A percentile compares a stretch with the other conserved stretches of the same genome.
Conservation (phyloP, 1,284 basidiomycete species). For the Pulchroboletus neoregius region DNA sequence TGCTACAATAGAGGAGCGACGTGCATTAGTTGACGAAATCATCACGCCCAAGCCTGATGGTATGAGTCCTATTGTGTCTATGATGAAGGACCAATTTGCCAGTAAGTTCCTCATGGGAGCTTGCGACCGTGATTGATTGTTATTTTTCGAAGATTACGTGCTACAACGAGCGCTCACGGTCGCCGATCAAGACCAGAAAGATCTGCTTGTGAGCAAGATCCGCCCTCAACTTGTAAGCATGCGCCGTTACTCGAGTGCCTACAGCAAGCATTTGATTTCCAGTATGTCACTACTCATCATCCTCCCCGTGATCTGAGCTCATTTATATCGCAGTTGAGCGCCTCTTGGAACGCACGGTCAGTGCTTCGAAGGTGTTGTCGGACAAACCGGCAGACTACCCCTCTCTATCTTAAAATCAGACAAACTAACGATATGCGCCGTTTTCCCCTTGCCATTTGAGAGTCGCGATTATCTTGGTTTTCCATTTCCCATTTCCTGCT, state of each 20-base stretch:
- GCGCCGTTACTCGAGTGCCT: constrained; percentile 65
- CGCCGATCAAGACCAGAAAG: constrained; percentile 71
- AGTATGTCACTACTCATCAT: constrained; percentile 48
- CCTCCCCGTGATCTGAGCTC: constrained; percentile 1
- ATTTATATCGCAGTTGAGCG: constrained; percentile 54
- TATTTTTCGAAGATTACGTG: constrained; percentile 61
- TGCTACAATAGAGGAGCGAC: constrained; percentile 60
- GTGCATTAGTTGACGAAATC: constrained; percentile 77
- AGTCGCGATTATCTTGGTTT: constrained; percentile 12
- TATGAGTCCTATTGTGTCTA: constrained; percentile 59
- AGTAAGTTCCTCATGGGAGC: constrained; percentile 50
- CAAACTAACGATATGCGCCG: constrained; percentile 15
- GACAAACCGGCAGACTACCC: constrained; percentile 34
- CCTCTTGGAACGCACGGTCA: constrained; percentile 47
- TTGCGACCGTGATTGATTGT: constrained; percentile 3
- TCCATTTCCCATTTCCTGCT: constrained; percentile 10
- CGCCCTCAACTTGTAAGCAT: constrained; percentile 66
- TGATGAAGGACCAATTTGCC: constrained; percentile 92
- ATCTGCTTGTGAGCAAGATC: constrained; percentile 57
- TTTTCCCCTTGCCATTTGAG: constrained; percentile 6
- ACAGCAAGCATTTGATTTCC: constrained; percentile 75
- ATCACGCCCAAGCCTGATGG: constrained; percentile 62
- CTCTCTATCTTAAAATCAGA: constrained; percentile 22
- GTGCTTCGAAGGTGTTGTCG: constrained; percentile 22
- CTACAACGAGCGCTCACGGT: constrained; percentile 71